Base-by-base conservation (phyloP, 352 stramenopile species). In the Phytophthora vignae region DNA sequence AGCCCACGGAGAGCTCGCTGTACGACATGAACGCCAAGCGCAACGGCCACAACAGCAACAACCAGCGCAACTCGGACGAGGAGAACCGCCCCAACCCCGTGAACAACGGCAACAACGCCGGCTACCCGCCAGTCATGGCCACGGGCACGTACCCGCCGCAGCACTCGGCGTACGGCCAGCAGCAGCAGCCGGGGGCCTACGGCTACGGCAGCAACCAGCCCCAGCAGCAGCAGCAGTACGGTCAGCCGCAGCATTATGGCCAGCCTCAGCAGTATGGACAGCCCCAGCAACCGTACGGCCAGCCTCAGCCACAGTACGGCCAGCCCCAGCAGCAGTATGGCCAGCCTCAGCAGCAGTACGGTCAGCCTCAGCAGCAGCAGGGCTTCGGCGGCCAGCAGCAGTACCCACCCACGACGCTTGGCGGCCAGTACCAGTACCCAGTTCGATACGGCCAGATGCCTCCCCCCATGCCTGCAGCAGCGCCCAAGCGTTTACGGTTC, bases 401-500 rank as follows among this genome's bases (percentile, higher is more conserved):
- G 61, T 80, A 76, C 21, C 73, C 73, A 15, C 59, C 73, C 12
- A 76, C 68, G 42, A 80, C 73, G 22, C 56, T 80, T 29, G 78
- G 79, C 4, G 75, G 69, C 0, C 74, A 90, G 55, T 81, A 77
- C 61, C 77, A 91, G 70, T 92, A 92, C 81, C 83, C 81, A 11
- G 71, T 83, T 15, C 71, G 76, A 71, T 86, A 87, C 62, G 79
- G 79, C 55, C 71, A 85, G 61, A 74, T 79, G 76, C 75, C 75
- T 8, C 85, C 84, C 49, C 83, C 82, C 9, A 87, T 89, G 60
- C 79, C 84, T 74, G 60, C 73, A 22, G 75, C 86, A 17, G 64
- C 71, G 19, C 68, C 74, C n/a, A 93, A 92, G 76, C 88, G 88
- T 44, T 88, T 82, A 42, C 87, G 90, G 58, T 93, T 93, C 76